Evolutionary conservation across 2,329 filamentous ascomycete genomes (phyloP).

Genomic region (Monosporascus sp.): DNA sequence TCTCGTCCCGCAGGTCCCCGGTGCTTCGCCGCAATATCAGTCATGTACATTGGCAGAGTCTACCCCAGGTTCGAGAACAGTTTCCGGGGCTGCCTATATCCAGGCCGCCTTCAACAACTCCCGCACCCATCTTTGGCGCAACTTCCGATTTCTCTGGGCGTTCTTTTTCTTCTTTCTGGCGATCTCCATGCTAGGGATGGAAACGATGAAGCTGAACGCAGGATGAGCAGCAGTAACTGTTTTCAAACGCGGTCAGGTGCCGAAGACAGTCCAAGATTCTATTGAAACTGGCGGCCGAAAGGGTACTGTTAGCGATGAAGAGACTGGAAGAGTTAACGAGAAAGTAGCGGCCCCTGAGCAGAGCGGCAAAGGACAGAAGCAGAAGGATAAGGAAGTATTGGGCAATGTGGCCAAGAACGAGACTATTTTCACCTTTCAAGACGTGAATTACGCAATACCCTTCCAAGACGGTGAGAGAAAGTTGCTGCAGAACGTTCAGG

Average conservation of each 20-base stretch:
- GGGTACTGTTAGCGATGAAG: constrained; percentile 45
- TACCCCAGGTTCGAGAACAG: constrained; percentile 43
- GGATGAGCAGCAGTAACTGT: constrained; percentile 55
- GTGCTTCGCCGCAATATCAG: constrained; percentile 45
- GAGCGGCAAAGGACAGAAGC: constrained; percentile 9
- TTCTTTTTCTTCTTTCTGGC: constrained; percentile 44
- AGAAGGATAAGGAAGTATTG: constrained; percentile 26
- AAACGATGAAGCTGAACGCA: constrained; percentile 54
- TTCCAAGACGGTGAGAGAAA: constrained; percentile 60
- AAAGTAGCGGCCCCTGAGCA: constrained; percentile 15
- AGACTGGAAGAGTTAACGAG: constrained; percentile 42
- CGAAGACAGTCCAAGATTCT: constrained; percentile 50
- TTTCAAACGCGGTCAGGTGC: constrained; percentile 59
- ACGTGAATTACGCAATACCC: constrained; percentile 45
- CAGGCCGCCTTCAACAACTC: constrained; percentile 48
- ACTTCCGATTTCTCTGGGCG: constrained; percentile 46
- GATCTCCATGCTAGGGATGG: constrained; percentile 31
- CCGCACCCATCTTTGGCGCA: constrained; percentile 55
- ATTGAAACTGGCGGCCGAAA: constrained; percentile 46
- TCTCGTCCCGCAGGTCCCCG: constrained; percentile 47
- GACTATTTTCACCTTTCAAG: constrained; percentile 48
- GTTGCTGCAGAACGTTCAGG: constrained; percentile 70
- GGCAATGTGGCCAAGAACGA: constrained; percentile 57
- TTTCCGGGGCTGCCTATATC: constrained; percentile 54
- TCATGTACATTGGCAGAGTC: constrained; percentile 56